Percentiles rank a stretch among this genome's conserved stretches.
phyloP scores from a whole-genome alignment of 2,329 filamentous ascomycete genomes.

The Trichoderma lentiforme region DNA sequence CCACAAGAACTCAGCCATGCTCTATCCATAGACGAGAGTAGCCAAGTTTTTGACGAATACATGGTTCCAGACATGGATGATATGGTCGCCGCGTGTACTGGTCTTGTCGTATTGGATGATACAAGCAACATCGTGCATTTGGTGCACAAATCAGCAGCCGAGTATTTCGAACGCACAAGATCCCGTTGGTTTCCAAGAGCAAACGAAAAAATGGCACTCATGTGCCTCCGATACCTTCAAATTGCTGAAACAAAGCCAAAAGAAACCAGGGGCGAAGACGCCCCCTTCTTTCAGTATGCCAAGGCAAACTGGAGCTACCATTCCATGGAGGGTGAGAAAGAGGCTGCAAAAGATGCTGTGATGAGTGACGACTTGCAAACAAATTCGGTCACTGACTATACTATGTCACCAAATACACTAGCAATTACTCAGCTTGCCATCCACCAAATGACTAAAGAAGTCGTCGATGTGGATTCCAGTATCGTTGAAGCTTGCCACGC shows the following conservation, averaged over 20 bases:
- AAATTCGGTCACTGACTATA: no score
- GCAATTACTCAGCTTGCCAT: neutral
- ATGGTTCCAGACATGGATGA: neutral
- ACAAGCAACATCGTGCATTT: neutral
- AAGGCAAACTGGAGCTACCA: neutral
- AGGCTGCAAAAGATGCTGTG: accelerated
- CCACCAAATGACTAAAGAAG: neutral
- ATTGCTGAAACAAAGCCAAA: neutral
- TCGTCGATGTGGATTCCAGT: neutral
- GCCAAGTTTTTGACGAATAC: neutral
- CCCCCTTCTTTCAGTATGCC: neutral
- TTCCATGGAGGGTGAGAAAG: neutral
- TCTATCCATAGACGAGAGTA: neutral
- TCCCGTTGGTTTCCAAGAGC: neutral
- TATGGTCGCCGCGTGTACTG: neutral
- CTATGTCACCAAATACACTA: neutral
- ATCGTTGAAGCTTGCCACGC: neutral
- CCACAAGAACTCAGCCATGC: neutral
- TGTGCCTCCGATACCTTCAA: neutral
- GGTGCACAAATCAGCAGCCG: neutral
- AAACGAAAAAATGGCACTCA: neutral
- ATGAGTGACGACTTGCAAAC: no score
- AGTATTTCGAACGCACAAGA: neutral
- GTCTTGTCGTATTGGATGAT: neutral
- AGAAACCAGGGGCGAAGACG: neutral